phyloP scores from a whole-genome alignment of 768 basidiomycete genomes.

The Tremella fuciformis region DNA sequence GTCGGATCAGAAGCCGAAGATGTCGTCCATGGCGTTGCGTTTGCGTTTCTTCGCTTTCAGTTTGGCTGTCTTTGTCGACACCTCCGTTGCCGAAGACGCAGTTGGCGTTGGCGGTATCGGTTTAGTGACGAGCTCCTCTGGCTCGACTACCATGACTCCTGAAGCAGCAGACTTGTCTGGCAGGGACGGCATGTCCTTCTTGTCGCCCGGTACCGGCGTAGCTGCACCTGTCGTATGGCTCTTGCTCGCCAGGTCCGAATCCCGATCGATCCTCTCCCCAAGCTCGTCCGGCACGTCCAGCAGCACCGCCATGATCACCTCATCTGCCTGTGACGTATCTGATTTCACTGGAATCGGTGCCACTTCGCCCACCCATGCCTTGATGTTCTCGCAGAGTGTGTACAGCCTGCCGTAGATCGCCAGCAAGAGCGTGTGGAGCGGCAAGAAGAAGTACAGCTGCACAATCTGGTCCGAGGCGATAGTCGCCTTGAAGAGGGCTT shows the following conservation, averaged over 20 bases:
- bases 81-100: neutral
- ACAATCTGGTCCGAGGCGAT: conserved; percentile 24
- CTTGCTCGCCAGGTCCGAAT: no score
- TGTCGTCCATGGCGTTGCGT: conserved; percentile 28
- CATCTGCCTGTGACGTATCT: neutral
- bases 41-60: conserved; percentile 6
- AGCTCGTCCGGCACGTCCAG: neutral
- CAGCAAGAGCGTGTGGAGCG: conserved; percentile 27
- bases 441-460: conserved; percentile 37
- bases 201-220: neutral
- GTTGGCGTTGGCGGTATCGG: neutral
- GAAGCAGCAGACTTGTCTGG: no score
- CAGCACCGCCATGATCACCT: neutral
- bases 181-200: neutral
- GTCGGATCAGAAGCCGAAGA: conserved; percentile 19
- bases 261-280: neutral
- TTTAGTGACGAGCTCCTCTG: neutral
- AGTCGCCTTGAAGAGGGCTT: conserved; percentile 16
- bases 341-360: no score
- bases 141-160: neutral
- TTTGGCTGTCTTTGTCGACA: neutral
- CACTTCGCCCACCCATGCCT: neutral
- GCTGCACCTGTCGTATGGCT: no score
- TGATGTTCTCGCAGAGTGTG: conserved; percentile 21
- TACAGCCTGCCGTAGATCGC: conserved; percentile 35